Conservation (phyloP, 305 asterid species). For the Fraxinus ornus region DNA sequence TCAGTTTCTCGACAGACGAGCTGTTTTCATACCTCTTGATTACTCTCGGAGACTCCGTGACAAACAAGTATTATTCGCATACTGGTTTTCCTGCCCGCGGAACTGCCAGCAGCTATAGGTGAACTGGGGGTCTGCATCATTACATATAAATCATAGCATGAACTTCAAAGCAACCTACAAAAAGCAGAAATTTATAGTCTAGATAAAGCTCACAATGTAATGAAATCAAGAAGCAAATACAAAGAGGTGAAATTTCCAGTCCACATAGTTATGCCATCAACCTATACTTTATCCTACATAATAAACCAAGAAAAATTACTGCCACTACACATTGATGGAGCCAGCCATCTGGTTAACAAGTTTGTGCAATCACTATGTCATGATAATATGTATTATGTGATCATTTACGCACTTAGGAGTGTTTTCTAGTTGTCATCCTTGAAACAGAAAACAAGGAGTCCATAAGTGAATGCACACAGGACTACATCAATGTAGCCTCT, state of each 20-base stretch:
- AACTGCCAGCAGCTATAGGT: conserved; percentile 58
- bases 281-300: neutral
- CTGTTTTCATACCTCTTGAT: conserved; percentile 40
- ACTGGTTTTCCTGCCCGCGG: conserved; percentile 75
- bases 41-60: conserved; percentile 59
- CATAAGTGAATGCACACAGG: neutral
- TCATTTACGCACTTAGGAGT: neutral
- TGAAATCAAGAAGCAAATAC: conserved; percentile 7
- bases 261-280: neutral
- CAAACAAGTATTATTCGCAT: conserved; percentile 59
- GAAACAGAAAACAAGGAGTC: neutral
- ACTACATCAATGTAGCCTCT: neutral
- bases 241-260: neutral
- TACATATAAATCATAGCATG: conserved; percentile 50
- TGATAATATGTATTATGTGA: neutral
- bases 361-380: neutral
- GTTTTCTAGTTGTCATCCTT: neutral
- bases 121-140: conserved; percentile 91
- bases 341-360: neutral
- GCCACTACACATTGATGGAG: neutral
- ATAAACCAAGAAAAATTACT: neutral
- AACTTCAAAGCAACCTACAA: conserved; percentile 53
- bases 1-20: neutral
- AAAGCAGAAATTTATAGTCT: conserved; percentile 29
- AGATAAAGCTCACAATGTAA: conserved; percentile 25